Evolutionary conservation across 176 grass and related monocot genomes (phyloP), one percentile per base, ranked within the genome.

Genomic region (Avena eriantha): DNA sequence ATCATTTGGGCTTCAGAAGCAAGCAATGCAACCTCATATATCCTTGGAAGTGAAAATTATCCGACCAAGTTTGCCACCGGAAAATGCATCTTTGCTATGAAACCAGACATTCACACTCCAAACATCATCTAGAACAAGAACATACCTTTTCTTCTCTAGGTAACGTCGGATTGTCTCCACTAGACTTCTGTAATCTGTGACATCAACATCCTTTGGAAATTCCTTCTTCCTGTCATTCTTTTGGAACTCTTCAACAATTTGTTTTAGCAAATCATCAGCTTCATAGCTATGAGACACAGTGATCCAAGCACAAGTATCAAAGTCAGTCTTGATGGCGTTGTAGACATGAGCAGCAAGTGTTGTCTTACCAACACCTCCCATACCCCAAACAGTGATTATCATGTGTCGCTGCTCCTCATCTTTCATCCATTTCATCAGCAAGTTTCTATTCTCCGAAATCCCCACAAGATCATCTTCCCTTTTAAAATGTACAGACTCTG

Each of bases 81-180:
- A 47, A 85, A 84, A 84, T 7, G 76, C 76, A 56, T 89, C 76
- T 31, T 61, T 84, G 46, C 83, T 74, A 2, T 89, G 56, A 58
- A 79, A 84, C 81, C 74, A 89, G 13, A 84, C 68, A 54, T 80
- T 78, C 6, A 54, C 24, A 73, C 12, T 43, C 87, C 82, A 89
- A n/a, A 84, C 76, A 45, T 84, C 87, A 89, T 89, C 87, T 33
- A 84, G 18, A 2, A 89, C 65, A 26, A 89, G 57, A 24, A 88
- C 46, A 39, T 79, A 84, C 73, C 73, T 72, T 69, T 85, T 85
- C 5, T 68, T 76, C 39, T 78, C 43, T 16, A 85, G 43, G 26
- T 78, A 85, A 31, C 21, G 43, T 14, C 48, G 74, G 73, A 85
- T 85, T 83, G 81, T 72, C 67, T 83, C 81, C 13, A 83, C 81